Percentiles rank a stretch among this genome's conserved stretches.
Evolutionary conservation across 345 rosid species (phyloP).

Genomic region (Brassica juncea): DNA sequence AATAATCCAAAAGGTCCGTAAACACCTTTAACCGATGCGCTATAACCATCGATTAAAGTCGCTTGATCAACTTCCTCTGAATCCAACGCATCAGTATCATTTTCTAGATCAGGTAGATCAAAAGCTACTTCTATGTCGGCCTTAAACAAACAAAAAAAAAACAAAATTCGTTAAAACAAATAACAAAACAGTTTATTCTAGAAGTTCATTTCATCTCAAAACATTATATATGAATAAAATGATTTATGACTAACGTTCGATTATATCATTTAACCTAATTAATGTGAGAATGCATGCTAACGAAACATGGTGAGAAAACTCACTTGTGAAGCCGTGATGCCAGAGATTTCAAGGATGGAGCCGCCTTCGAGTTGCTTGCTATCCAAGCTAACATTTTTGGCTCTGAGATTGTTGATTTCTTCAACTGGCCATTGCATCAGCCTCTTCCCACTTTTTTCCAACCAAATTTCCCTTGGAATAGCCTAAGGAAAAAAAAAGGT

Average conservation of each 20-base stretch:
- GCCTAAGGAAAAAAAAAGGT: background rate
- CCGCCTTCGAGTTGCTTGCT: constrained; percentile 36
- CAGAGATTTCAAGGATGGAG: constrained; percentile 47
- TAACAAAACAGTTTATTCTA: background rate
- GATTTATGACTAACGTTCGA: background rate
- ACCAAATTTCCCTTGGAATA: background rate
- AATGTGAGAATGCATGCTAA: background rate
- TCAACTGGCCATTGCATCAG: constrained; percentile 69
- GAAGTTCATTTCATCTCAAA: background rate
- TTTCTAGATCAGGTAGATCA: background rate
- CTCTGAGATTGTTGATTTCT: constrained; percentile 50
- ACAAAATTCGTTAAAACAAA: background rate
- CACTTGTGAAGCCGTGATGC: constrained; percentile 44
- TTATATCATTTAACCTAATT: background rate
- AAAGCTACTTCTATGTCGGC: constrained; percentile 3
- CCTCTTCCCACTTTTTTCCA: constrained; percentile 47
- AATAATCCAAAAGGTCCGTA: constrained; percentile 1
- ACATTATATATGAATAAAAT: background rate
- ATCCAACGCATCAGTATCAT: background rate
- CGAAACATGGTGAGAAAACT: background rate
- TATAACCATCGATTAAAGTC: background rate
- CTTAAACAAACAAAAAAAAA: background rate
- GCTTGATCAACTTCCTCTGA: background rate
- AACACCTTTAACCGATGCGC: background rate
- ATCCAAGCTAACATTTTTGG: constrained; percentile 34